phyloP scores from a whole-genome alignment of 2,329 filamentous ascomycete species.

The Diaporthe citriasiana region DNA sequence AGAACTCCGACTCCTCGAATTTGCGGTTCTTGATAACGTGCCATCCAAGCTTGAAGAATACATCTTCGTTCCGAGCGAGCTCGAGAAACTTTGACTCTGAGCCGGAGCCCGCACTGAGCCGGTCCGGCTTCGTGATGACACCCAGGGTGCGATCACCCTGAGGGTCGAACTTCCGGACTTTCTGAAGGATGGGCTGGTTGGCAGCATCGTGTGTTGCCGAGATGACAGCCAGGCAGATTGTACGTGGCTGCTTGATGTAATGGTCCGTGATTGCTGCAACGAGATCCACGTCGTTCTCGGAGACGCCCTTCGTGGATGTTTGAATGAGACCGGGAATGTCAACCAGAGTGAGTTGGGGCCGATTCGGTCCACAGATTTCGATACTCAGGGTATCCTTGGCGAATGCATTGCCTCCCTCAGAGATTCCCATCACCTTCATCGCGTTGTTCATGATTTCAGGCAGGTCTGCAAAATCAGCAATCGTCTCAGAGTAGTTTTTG shows the following conservation, averaged over 20 bases:
- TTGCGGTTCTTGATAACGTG: slow-evolving; percentile 73
- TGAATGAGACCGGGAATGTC: slow-evolving; percentile 38
- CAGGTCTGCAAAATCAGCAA: background rate
- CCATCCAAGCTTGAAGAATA: slow-evolving; percentile 45
- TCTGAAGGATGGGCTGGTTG: slow-evolving; percentile 25
- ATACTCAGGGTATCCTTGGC: slow-evolving; percentile 33
- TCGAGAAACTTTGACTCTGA: slow-evolving; percentile 18
- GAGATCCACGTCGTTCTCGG: background rate
- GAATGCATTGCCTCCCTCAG: background rate
- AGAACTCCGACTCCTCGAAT: slow-evolving; percentile 58
- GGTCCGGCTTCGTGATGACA: slow-evolving; percentile 33
- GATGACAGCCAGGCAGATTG: slow-evolving; percentile 32
- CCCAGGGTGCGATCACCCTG: slow-evolving; percentile 16
- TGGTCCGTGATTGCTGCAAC: slow-evolving; percentile 21
- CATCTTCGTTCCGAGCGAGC: slow-evolving; percentile 32
- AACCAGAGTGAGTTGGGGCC: slow-evolving; percentile 32
- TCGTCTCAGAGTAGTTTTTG: background rate
- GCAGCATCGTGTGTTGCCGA: slow-evolving; percentile 34
- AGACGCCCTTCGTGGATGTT: slow-evolving; percentile 11
- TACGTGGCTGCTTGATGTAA: slow-evolving; percentile 33
- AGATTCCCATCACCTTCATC: slow-evolving; percentile 25
- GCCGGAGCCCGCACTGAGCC: slow-evolving; percentile 1
- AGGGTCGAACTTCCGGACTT: slow-evolving; percentile 26
- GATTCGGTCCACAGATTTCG: slow-evolving; percentile 27
- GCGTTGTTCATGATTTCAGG: slow-evolving; percentile 19